Conservation (phyloP, 2,329 filamentous ascomycete genomes). For the Exophiala spinifera region DNA sequence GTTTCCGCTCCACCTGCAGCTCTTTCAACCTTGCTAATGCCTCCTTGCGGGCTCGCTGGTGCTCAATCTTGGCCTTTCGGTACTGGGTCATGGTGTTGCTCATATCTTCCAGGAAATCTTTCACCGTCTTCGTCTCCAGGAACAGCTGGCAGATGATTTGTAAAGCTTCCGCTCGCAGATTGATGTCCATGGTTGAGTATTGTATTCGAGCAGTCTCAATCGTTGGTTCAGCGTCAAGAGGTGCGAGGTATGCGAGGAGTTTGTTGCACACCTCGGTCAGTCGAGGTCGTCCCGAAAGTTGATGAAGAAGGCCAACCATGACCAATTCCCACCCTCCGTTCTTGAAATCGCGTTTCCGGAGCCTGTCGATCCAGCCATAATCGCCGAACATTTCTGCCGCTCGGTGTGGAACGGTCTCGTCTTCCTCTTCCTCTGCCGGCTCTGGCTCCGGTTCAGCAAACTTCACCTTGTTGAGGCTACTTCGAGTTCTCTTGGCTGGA, state of each 20-base stretch:
- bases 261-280: constrained; percentile 72
- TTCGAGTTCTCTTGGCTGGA: constrained; percentile 70
- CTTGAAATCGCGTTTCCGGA: constrained; percentile 78
- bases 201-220: constrained; percentile 68
- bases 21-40: constrained; percentile 49
- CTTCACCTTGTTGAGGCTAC: constrained; percentile 79
- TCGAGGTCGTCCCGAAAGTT: constrained; percentile 72
- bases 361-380: constrained; percentile 80
- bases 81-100: constrained; percentile 91
- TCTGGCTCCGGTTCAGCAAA: constrained; percentile 58
- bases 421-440: constrained; percentile 36
- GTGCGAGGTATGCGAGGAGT: constrained; percentile 76
- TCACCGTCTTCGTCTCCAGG: constrained; percentile 78
- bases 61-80: constrained; percentile 92
- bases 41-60: constrained; percentile 71
- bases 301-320: constrained; percentile 79
- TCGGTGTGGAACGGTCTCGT: constrained; percentile 40
- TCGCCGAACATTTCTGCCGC: constrained; percentile 71
- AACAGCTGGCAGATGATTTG: constrained; percentile 85
- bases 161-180: constrained; percentile 73
- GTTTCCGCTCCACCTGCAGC: constrained; percentile 47
- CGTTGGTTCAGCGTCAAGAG: constrained; percentile 70
- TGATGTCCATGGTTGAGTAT: constrained; percentile 76
- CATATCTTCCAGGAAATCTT: constrained; percentile 86
- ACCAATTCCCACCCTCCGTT: constrained; percentile 89